Percentiles rank a stretch among this genome's conserved stretches.
Evolutionary conservation across 257 asterid species (phyloP).

Genomic region (Plectranthus barbatus): DNA sequence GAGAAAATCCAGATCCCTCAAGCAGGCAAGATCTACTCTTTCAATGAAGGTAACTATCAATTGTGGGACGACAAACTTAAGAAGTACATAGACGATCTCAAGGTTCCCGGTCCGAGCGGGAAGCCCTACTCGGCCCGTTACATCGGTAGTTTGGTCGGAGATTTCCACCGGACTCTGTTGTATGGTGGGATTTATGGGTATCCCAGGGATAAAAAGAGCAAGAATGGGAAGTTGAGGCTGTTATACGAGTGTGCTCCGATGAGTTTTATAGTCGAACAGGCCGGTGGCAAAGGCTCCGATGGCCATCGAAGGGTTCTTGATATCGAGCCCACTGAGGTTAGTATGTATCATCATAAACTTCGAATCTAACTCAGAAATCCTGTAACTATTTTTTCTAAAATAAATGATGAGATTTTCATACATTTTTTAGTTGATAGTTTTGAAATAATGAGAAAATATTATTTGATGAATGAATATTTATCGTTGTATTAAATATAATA

Average conservation of each 20-base stretch:
- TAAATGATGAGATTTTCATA: too few species aligned
- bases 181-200: slow-evolving; percentile 93
- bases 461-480: too few species aligned
- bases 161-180: slow-evolving; percentile 68
- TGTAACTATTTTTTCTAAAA: too few species aligned
- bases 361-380: too few species aligned
- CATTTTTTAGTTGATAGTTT: too few species aligned
- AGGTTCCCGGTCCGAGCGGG: slow-evolving; percentile 89
- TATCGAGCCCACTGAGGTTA: slow-evolving; percentile 79
- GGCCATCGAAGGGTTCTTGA: slow-evolving; percentile 72
- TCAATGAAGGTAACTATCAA: slow-evolving; percentile 90
- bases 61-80: slow-evolving; percentile 82
- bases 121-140: slow-evolving; percentile 90
- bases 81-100: slow-evolving; percentile 77
- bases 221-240: slow-evolving; percentile 85
- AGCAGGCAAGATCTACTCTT: slow-evolving; percentile 71
- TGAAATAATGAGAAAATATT: too few species aligned
- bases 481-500: too few species aligned
- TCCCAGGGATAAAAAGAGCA: slow-evolving; percentile 71
- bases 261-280: slow-evolving; percentile 96
- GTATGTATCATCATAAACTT: neutral
- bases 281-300: slow-evolving; percentile 92
- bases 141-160: slow-evolving; percentile 91
- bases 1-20: slow-evolving; percentile 71
- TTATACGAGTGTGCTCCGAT: slow-evolving; percentile 95